These are phyloP conservation scores for Rhizopogon vesiculosus DNA, from an alignment of 768 basidiomycete species.

Conservation along the genomic window DNA sequence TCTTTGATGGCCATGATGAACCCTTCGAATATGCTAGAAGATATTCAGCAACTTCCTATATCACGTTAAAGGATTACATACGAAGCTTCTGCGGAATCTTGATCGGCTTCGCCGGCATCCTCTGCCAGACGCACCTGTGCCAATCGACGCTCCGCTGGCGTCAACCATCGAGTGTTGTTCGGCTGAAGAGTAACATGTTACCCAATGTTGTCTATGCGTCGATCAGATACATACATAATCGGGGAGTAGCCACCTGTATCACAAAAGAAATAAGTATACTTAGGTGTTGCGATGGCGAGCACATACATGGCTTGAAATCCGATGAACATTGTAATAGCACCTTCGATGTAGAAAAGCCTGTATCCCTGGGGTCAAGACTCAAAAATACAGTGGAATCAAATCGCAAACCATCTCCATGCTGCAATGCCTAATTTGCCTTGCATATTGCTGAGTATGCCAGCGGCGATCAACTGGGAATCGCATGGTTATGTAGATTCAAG, in stretches of 20 bases:
- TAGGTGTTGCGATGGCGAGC: background rate
- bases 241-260: slow-evolving; percentile 48
- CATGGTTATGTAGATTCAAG: background rate
- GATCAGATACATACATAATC: slow-evolving; percentile 44
- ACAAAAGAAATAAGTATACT: background rate
- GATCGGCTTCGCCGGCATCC: slow-evolving; percentile 63
- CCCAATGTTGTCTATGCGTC: background rate
- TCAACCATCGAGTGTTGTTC: slow-evolving; percentile 58
- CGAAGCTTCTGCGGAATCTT: slow-evolving; percentile 55
- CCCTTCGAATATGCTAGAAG: slow-evolving; percentile 13
- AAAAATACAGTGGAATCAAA: background rate
- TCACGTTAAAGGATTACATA: slow-evolving; percentile 22
- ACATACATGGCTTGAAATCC: slow-evolving; percentile 50
- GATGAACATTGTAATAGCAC: slow-evolving; percentile 56
- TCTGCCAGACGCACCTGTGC: slow-evolving; percentile 65
- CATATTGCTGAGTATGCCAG: slow-evolving; percentile 66
- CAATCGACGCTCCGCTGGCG: slow-evolving; percentile 44
- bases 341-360: slow-evolving; percentile 75
- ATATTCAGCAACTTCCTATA: background rate
- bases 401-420: slow-evolving; percentile 58
- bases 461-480: slow-evolving; percentile 53
- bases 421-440: slow-evolving; percentile 60
- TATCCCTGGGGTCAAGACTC: background rate
- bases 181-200: slow-evolving; percentile 32
- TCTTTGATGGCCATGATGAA: slow-evolving; percentile 53